phyloP scores from a whole-genome alignment of 495 filamentous ascomycete species.

The Lepidopterella palustris region DNA sequence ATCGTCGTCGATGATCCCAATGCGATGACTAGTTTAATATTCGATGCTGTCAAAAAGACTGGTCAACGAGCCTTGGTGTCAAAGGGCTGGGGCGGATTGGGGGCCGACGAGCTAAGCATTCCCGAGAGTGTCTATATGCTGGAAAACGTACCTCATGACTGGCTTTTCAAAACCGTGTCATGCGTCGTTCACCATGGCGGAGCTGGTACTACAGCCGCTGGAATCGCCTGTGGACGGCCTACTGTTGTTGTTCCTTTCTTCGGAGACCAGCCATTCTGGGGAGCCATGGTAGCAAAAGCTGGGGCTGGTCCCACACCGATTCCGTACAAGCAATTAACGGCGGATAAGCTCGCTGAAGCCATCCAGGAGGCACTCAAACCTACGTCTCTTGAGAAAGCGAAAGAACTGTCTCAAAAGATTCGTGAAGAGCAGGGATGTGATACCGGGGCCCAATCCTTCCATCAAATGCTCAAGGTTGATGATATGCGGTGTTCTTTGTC shows the following conservation, averaged over 20 bases:
- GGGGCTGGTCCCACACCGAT: slow-evolving; percentile 46
- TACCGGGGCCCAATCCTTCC: slow-evolving; percentile 37
- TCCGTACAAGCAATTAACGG: slow-evolving; percentile 41
- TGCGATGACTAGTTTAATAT: slow-evolving; percentile 46
- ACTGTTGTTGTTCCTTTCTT: slow-evolving; percentile 61
- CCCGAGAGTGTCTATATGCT: slow-evolving; percentile 49
- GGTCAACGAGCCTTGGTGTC: slow-evolving; percentile 56
- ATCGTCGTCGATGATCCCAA: slow-evolving; percentile 59
- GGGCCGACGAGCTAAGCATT: slow-evolving; percentile 39
- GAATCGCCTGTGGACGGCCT: slow-evolving; percentile 50
- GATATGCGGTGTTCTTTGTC: slow-evolving; percentile 34
- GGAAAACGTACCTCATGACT: slow-evolving; percentile 58
- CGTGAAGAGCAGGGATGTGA: slow-evolving; percentile 37
- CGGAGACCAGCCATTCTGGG: slow-evolving; percentile 58
- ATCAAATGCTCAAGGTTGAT: slow-evolving; percentile 37
- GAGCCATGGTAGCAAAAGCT: slow-evolving; percentile 48
- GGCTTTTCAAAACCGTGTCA: slow-evolving; percentile 58
- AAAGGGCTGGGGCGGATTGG: slow-evolving; percentile 58
- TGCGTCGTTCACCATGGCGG: slow-evolving; percentile 61
- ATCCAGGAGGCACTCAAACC: slow-evolving; percentile 38
- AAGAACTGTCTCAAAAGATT: slow-evolving; percentile 36
- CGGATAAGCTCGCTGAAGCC: slow-evolving; percentile 39
- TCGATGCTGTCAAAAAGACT: slow-evolving; percentile 46
- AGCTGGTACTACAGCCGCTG: slow-evolving; percentile 59
- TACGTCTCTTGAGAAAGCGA: slow-evolving; percentile 35